Conservation (phyloP, 345 rosid genomes). For the Hibiscus syriacus region DNA sequence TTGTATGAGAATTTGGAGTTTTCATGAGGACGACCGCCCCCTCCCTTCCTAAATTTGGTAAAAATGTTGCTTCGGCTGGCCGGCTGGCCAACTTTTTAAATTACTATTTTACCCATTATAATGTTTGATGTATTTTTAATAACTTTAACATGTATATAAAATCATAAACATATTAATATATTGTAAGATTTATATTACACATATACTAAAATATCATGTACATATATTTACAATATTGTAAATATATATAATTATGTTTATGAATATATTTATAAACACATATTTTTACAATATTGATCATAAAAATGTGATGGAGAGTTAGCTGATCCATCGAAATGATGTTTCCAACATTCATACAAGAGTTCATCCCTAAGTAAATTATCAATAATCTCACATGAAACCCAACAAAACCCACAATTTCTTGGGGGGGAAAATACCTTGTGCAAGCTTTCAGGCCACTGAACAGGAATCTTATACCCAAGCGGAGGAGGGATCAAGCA, state of each 20-base stretch:
- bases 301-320: background rate
- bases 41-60: too few relatives aligned
- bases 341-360: background rate
- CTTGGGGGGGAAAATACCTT: slow-evolving; percentile 35
- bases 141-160: background rate
- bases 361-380: background rate
- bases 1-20: too few relatives aligned
- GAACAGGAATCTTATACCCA: slow-evolving; percentile 75
- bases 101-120: background rate
- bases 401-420: too few relatives aligned
- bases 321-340: background rate
- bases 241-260: too few relatives aligned
- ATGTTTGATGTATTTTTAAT: too few relatives aligned
- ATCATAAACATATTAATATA: background rate
- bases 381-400: background rate
- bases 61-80: background rate
- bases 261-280: too few relatives aligned
- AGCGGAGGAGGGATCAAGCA: slow-evolving; percentile 86
- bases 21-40: too few relatives aligned
- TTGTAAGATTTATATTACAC: background rate
- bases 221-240: too few relatives aligned
- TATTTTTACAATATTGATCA: too few relatives aligned
- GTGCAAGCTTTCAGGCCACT: slow-evolving; percentile 86
- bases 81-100: background rate
- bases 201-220: background rate